Evolutionary conservation across 371 early-diverging fungal species (phyloP).

Genomic region (Mortierella sp.): DNA sequence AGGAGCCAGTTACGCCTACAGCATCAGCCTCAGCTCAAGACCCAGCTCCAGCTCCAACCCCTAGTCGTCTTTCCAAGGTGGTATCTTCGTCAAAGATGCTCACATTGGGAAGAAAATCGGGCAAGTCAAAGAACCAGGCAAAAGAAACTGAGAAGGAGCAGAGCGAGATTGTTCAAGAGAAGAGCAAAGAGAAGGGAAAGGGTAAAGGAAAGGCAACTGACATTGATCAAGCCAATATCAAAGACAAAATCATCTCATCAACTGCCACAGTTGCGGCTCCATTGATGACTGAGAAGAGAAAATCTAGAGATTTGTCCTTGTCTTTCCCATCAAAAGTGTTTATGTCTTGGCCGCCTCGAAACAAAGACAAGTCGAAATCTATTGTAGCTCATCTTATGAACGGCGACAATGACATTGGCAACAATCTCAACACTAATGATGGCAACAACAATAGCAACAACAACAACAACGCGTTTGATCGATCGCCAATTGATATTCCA

Average conservation of each 20-base stretch:
- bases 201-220: neutral
- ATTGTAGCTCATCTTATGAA: constrained; percentile 5
- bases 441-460: neutral
- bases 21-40: neutral
- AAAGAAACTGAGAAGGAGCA: neutral
- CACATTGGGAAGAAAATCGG: constrained; percentile 17
- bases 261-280: neutral
- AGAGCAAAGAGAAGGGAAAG: neutral
- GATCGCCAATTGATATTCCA: neutral
- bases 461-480: neutral
- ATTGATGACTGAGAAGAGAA: neutral
- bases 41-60: neutral
- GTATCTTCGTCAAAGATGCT: constrained; percentile 17
- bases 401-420: neutral
- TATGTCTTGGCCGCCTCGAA: constrained; percentile 27
- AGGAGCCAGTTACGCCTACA: neutral
- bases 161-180: neutral
- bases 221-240: neutral
- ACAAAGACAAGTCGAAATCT: constrained; percentile 16
- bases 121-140: constrained; percentile 1
- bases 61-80: constrained; percentile 7
- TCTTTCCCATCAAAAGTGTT: neutral
- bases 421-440: neutral
- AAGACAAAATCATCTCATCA: neutral
- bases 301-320: neutral